A percentile compares a stretch with the other conserved stretches of the same genome.
These are phyloP conservation scores for Fimicolochytrium jonesii DNA, from an alignment of 192 early-diverging fungal species.

Conservation along the genomic window DNA sequence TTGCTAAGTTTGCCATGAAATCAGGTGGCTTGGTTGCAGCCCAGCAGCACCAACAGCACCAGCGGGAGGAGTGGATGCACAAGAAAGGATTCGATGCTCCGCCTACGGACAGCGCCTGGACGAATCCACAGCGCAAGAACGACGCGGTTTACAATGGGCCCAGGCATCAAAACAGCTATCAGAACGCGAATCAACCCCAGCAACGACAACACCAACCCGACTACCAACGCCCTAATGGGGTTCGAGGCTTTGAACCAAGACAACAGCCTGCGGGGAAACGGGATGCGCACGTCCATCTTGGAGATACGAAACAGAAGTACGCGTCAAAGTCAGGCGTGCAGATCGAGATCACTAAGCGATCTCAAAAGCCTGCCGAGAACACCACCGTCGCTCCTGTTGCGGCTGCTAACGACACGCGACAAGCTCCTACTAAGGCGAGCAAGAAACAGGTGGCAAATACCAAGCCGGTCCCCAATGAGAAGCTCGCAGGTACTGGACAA, in stretches of 20 bases:
- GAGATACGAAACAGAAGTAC: not conserved
- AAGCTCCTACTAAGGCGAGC: too few species aligned
- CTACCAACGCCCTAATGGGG: too few species aligned
- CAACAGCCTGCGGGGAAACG: too few species aligned
- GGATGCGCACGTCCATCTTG: too few species aligned
- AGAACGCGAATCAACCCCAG: not conserved
- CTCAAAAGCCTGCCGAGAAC: not conserved
- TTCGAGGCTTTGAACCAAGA: too few species aligned
- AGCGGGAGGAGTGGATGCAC: not conserved
- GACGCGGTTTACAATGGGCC: not conserved
- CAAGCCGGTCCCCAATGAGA: not conserved
- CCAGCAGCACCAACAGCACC: conserved; percentile 6
- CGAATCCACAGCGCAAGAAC: not conserved
- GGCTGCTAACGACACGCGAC: too few species aligned
- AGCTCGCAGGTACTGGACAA: not conserved
- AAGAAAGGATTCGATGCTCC: not conserved
- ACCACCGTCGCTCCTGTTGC: not conserved
- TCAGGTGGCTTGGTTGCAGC: conserved; percentile 7
- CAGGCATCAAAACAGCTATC: not conserved
- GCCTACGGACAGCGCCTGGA: not conserved
- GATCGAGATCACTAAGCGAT: not conserved
- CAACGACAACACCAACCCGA: too few species aligned
- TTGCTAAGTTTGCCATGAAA: conserved; percentile 17
- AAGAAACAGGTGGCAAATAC: too few species aligned
- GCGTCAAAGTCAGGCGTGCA: not conserved